Base-by-base conservation (phyloP, 139 green algal species). In the Chlorella sorokiniana region DNA sequence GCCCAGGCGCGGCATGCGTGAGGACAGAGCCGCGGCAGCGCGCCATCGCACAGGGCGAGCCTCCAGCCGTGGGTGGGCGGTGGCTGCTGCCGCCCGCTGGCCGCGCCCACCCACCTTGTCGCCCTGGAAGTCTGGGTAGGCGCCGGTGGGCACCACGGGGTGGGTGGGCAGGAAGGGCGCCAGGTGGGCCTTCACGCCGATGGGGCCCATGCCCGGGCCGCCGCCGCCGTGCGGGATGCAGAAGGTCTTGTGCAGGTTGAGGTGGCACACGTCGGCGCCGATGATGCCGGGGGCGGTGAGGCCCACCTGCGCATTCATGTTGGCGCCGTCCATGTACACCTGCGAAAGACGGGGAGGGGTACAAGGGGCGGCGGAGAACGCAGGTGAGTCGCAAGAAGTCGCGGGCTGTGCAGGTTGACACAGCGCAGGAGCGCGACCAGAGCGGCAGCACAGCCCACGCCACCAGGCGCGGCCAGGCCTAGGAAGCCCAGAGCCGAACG, bases 191-290 rank as follows among this genome's bases (percentile, higher is more conserved):
- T 99, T 99, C 33, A 99, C 90, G 35, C 94, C 94, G 71, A 98
- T 97, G 83, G 93, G 93, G 51, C 94, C 93, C 92, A 96, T 96
- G 79, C 93, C 94, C 25, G 94, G 94, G 81, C 95, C 95, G 45
- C 95, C 96, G 51, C 96, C 96, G 42, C 96, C 97, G 89, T 99
- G 97, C 33, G 97, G 97, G 90, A 99, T 99, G 93, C 96, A 99
- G 91, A 99, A 99, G 63, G 97, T 99, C 92, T 99, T 99, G 94
- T 99, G 97, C 79, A 99, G 90, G 90, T 99, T 99, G 18, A 99
- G 86, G 87, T 99, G 97, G 90, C 97, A 99, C 81, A 99, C 97
- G 84, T 99, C 97, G 14, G 97, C 97, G 77, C 97, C 97, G 75
- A 99, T 99, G 90, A 96, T 89, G 59, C 97, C 97, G 35, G 97